Evolutionary conservation across 768 basidiomycete genomes (phyloP).

Genomic region (Erythrobasidium yunnanense): DNA sequence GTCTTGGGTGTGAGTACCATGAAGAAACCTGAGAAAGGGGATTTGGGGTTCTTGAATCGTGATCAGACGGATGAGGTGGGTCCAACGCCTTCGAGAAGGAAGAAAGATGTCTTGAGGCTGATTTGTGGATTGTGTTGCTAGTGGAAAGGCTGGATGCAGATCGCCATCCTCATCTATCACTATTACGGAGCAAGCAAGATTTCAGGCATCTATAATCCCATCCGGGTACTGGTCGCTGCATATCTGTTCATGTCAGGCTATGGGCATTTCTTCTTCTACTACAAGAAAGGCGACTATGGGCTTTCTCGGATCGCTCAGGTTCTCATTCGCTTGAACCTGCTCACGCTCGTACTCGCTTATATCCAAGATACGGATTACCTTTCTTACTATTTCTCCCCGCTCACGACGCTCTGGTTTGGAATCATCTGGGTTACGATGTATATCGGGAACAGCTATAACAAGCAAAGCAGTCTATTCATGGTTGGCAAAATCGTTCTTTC

Average conservation of each 20-base stretch:
- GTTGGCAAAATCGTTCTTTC: slow-evolving; percentile 60
- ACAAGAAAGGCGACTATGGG: slow-evolving; percentile 79
- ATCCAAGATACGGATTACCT: slow-evolving; percentile 86
- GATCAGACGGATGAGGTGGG: slow-evolving; percentile 72
- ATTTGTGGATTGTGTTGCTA: neutral
- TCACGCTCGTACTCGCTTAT: slow-evolving; percentile 72
- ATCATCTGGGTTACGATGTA: slow-evolving; percentile 72
- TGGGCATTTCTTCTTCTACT: slow-evolving; percentile 57
- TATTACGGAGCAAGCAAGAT: slow-evolving; percentile 80
- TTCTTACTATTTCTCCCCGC: slow-evolving; percentile 78
- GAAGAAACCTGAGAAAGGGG: slow-evolving; percentile 58
- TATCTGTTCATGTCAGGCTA: slow-evolving; percentile 77
- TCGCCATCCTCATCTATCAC: slow-evolving; percentile 83
- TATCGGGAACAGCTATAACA: slow-evolving; percentile 62
- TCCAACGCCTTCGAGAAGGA: too few species aligned
- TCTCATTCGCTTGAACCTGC: slow-evolving; percentile 68
- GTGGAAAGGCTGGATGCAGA: slow-evolving; percentile 99
- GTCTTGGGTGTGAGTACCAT: slow-evolving; percentile 55
- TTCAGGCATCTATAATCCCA: slow-evolving; percentile 84
- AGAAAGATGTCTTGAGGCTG: too few species aligned
- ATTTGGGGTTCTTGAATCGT: slow-evolving; percentile 76
- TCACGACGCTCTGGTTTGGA: slow-evolving; percentile 77
- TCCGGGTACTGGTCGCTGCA: slow-evolving; percentile 74
- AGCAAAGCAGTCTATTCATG: slow-evolving; percentile 52
- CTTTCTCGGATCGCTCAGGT: slow-evolving; percentile 65